phyloP scores from a whole-genome alignment of 805 yeast genomes.

The Ogataea paraovalis region DNA sequence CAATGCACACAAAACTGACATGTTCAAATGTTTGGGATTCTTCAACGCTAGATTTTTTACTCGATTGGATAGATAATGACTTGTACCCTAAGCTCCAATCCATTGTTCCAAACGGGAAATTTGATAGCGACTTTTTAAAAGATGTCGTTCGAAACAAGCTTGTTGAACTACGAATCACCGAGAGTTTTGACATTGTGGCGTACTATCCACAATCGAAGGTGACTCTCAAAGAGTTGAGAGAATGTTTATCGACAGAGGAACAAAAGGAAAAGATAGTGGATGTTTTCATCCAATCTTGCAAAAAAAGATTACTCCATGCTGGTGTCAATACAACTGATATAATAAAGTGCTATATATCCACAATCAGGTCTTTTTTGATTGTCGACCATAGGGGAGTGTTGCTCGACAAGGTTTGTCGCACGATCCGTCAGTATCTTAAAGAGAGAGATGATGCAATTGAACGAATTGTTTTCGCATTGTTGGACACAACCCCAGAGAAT shows the following conservation, averaged over 20 bases:
- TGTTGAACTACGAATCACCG: slow-evolving; percentile 45
- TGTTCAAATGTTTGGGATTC: slow-evolving; percentile 37
- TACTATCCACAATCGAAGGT: slow-evolving; percentile 48
- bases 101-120: slow-evolving; percentile 15
- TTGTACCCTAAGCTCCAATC: slow-evolving; percentile 32
- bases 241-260: slow-evolving; percentile 41
- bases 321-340: slow-evolving; percentile 77
- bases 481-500: slow-evolving; percentile 42
- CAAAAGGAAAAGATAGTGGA: slow-evolving; percentile 53
- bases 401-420: slow-evolving; percentile 71
- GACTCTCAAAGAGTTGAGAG: slow-evolving; percentile 56
- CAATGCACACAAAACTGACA: slow-evolving; percentile 24
- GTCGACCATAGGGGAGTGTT: slow-evolving; percentile 88
- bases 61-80: slow-evolving; percentile 36
- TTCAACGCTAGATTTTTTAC: slow-evolving; percentile 33
- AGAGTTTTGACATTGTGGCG: slow-evolving; percentile 55
- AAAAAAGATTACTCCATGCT: slow-evolving; percentile 58
- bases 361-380: slow-evolving; percentile 64
- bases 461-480: slow-evolving; percentile 66
- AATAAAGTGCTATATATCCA: slow-evolving; percentile 61
- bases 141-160: slow-evolving; percentile 22
- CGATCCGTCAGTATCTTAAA: slow-evolving; percentile 67
- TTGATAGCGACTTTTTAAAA: slow-evolving; percentile 14
- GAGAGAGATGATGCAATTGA: slow-evolving; percentile 71
- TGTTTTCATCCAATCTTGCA: slow-evolving; percentile 43